These are phyloP conservation scores for Xylaria acuta DNA, from an alignment of 495 filamentous ascomycete species.

Conservation along the genomic window DNA sequence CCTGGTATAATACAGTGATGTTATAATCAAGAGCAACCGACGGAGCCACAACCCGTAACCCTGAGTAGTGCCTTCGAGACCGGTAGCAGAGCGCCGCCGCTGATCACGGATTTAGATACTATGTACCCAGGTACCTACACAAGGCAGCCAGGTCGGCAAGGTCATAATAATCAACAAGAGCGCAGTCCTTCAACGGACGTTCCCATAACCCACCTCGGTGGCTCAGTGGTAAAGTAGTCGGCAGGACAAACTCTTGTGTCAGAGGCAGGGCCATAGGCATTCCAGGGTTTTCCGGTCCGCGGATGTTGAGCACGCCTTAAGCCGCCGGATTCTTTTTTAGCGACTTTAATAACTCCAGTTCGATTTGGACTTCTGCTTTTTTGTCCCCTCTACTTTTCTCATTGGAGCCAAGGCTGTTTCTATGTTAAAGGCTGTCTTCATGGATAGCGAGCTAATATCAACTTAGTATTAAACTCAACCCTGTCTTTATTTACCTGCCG, in stretches of 20 bases:
- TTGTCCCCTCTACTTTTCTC: too few relatives aligned
- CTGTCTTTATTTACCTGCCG: background rate
- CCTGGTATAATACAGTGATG: background rate
- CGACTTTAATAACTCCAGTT: background rate
- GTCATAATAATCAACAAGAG: background rate
- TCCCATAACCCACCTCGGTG: background rate
- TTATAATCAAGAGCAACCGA: background rate
- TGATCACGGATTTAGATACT: background rate
- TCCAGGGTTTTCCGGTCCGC: background rate
- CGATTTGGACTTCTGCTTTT: background rate
- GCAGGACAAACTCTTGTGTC: too few relatives aligned
- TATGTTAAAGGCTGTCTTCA: too few relatives aligned
- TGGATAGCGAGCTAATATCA: too few relatives aligned
- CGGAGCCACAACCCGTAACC: too few relatives aligned
- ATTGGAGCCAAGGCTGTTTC: too few relatives aligned
- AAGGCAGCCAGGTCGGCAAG: background rate
- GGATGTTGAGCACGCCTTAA: background rate
- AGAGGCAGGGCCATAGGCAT: background rate
- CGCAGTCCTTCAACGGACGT: background rate
- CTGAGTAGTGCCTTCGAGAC: too few relatives aligned
- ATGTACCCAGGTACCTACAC: background rate
- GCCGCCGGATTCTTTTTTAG: background rate
- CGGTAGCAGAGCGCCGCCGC: too few relatives aligned
- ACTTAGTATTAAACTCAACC: too few relatives aligned
- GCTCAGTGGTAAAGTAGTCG: too few relatives aligned